Conservation (phyloP, 805 yeast genomes). For the Ogataea naganishii region DNA sequence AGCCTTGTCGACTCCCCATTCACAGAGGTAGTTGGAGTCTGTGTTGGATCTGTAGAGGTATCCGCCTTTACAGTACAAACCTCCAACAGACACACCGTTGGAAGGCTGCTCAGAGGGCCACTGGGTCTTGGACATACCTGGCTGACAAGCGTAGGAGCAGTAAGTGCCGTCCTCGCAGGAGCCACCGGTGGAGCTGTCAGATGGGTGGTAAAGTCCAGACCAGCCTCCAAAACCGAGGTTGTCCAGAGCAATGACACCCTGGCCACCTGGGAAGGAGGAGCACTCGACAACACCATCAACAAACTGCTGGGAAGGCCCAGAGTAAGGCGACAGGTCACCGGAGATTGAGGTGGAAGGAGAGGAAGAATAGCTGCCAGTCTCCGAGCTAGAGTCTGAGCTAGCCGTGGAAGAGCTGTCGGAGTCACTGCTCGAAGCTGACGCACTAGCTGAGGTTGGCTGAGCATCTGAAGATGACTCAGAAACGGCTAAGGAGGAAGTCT, state of each 20-base stretch:
- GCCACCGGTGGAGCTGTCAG: constrained; percentile 38
- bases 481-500: constrained; percentile 16
- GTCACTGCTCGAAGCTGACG: constrained; percentile 19
- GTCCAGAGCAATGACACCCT: constrained; percentile 74
- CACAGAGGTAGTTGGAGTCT: constrained; percentile 46
- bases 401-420: constrained; percentile 24
- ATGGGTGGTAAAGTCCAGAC: constrained; percentile 54
- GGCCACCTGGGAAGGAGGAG: constrained; percentile 65
- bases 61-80: constrained; percentile 52
- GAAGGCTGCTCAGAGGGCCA: constrained; percentile 66
- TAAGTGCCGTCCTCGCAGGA: constrained; percentile 58
- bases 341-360: constrained; percentile 27
- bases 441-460: constrained; percentile 14
- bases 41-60: constrained; percentile 53
- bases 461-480: constrained; percentile 21
- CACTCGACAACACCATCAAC: constrained; percentile 67
- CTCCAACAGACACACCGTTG: constrained; percentile 66
- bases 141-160: constrained; percentile 72
- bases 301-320: constrained; percentile 52
- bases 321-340: constrained; percentile 55
- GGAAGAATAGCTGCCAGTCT: constrained; percentile 19
- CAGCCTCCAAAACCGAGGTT: constrained; percentile 75
- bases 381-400: constrained; percentile 12
- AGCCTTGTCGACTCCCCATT: constrained; percentile 53
- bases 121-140: constrained; percentile 77